A percentile compares a stretch with the other conserved stretches of the same genome.
phyloP scores from a whole-genome alignment of 345 rosid genomes.

The Camelina sativa region DNA sequence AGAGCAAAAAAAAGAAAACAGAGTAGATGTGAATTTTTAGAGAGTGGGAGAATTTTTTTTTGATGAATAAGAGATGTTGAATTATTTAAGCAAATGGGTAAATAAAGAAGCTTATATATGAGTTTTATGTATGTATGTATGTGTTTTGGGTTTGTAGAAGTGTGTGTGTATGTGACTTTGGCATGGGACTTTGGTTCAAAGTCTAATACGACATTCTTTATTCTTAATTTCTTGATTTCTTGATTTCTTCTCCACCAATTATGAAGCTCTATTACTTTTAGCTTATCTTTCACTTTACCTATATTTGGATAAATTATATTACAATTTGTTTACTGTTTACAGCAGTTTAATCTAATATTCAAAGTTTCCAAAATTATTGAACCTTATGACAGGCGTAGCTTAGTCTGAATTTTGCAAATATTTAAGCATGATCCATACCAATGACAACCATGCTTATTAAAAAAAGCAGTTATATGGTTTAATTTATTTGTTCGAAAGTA shows the following conservation, averaged over 20 bases:
- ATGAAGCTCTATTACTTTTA: constrained; percentile 28
- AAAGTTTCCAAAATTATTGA: neutral
- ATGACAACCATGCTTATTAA: constrained; percentile 1
- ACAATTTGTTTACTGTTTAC: constrained; percentile 16
- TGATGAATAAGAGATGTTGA: neutral
- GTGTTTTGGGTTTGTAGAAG: constrained; percentile 29
- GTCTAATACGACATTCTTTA: constrained; percentile 39
- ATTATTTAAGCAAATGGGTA: constrained; percentile 31
- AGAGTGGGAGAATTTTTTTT: neutral
- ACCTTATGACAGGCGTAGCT: constrained; percentile 9
- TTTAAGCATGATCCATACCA: constrained; percentile 38
- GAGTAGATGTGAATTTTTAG: constrained; percentile 5
- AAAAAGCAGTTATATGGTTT: neutral
- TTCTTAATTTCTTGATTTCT: constrained; percentile 23
- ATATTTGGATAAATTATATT: constrained; percentile 1
- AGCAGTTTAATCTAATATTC: constrained; percentile 1
- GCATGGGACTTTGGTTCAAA: constrained; percentile 33
- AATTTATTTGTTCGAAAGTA: too few relatives aligned
- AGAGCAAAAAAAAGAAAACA: constrained; percentile 16
- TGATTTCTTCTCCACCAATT: constrained; percentile 31
- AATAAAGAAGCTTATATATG: constrained; percentile 10
- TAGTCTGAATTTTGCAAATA: constrained; percentile 9
- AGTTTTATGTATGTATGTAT: neutral
- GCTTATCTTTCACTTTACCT: constrained; percentile 36
- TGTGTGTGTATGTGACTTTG: constrained; percentile 43